A percentile compares a stretch with the other conserved stretches of the same genome.
Conservation (phyloP, 108 stramenopile genomes). For the Parmales sp. region DNA sequence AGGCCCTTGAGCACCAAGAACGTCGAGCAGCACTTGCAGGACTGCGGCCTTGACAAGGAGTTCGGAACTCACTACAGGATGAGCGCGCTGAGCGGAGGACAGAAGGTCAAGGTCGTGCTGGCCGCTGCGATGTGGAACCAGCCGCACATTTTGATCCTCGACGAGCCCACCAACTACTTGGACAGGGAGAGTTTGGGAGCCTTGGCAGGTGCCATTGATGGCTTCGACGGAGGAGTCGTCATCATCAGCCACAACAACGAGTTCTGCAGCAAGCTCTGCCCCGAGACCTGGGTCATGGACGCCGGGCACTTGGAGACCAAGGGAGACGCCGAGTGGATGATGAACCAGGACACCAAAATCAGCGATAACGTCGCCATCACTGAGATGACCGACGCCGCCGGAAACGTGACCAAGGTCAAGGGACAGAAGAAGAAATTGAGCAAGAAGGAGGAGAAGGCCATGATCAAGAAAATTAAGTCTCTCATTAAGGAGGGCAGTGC, state of each 20-base stretch:
- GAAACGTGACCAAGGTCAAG: slow-evolving; percentile 91
- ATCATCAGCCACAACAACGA: slow-evolving; percentile 99
- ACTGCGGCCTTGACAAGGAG: slow-evolving; percentile 91
- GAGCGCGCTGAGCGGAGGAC: slow-evolving; percentile 94
- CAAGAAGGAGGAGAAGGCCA: slow-evolving; percentile 94
- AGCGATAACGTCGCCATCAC: slow-evolving; percentile 71
- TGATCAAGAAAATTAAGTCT: slow-evolving; percentile 89
- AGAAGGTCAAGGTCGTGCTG: slow-evolving; percentile 99
- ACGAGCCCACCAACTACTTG: slow-evolving; percentile 99
- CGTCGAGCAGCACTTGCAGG: slow-evolving; percentile 94
- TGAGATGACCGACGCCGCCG: slow-evolving; percentile 94
- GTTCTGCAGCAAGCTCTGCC: slow-evolving; percentile 88
- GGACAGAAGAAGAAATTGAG: slow-evolving; percentile 91
- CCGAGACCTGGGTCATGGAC: slow-evolving; percentile 98
- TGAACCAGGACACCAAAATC: slow-evolving; percentile 88
- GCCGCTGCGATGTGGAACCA: slow-evolving; percentile 99
- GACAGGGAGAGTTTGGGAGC: slow-evolving; percentile 96
- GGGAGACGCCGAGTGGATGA: slow-evolving; percentile 99
- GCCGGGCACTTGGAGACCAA: slow-evolving; percentile 90
- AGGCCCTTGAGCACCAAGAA: slow-evolving; percentile 91
- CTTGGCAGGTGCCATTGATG: slow-evolving; percentile 92
- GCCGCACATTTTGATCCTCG: slow-evolving; percentile 95
- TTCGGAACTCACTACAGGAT: slow-evolving; percentile 98
- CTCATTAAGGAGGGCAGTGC: slow-evolving; percentile 87
- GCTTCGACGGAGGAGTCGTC: slow-evolving; percentile 94